A percentile compares a stretch with the other conserved stretches of the same genome.
phyloP scores from a whole-genome alignment of 1,284 basidiomycete species.

The Porogramme epimiltina region DNA sequence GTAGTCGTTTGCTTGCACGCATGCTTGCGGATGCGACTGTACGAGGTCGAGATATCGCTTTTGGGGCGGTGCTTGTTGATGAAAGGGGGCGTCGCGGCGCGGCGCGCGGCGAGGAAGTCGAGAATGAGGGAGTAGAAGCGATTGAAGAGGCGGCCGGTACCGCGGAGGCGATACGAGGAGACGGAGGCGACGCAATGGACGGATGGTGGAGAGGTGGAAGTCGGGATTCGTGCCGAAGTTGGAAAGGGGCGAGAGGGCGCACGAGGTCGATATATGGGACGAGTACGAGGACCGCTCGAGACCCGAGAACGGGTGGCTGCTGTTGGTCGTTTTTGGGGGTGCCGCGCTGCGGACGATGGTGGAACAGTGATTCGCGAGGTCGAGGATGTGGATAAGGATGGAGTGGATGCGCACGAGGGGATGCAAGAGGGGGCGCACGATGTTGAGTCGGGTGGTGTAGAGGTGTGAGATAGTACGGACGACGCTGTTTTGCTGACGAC shows the following conservation, averaged over 20 bases:
- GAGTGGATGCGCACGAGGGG: constrained; percentile 23
- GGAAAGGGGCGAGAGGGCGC: background rate
- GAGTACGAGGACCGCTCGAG: constrained; percentile 36
- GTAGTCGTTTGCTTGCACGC: background rate
- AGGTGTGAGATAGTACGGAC: constrained; percentile 17
- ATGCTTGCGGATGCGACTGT: background rate
- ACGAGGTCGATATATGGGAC: constrained; percentile 33
- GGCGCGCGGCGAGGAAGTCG: too few relatives aligned
- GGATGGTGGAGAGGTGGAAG: constrained; percentile 8
- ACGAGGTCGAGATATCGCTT: background rate
- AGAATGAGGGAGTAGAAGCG: too few relatives aligned
- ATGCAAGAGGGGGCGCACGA: constrained; percentile 23
- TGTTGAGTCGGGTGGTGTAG: constrained; percentile 21
- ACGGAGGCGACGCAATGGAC: too few relatives aligned
- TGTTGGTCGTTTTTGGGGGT: too few relatives aligned
- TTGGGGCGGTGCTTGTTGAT: too few relatives aligned
- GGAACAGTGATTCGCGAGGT: constrained; percentile 35
- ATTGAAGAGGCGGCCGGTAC: too few relatives aligned
- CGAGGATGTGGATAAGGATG: constrained; percentile 32
- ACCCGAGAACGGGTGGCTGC: too few relatives aligned
- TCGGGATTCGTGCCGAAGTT: background rate
- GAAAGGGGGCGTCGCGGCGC: too few relatives aligned
- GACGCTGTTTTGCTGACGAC: constrained; percentile 23
- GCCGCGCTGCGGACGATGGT: too few relatives aligned
- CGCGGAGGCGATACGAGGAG: too few relatives aligned